These are phyloP conservation scores for Candida michaelii DNA, from an alignment of 805 yeast genomes.

Conservation along the genomic window DNA sequence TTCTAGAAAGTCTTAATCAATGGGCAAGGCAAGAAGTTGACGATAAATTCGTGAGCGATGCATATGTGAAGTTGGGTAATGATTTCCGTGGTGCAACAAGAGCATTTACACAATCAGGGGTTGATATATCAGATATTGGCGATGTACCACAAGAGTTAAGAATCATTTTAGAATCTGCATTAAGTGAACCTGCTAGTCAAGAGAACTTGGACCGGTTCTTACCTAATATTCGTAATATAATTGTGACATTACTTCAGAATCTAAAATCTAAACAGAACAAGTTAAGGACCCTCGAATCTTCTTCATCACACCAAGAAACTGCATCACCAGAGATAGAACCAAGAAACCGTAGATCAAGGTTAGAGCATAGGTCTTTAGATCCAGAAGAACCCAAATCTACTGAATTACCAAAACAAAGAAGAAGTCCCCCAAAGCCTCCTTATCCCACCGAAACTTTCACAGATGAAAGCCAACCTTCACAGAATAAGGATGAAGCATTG, in stretches of 20 bases:
- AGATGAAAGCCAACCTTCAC: background rate
- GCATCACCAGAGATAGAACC: background rate
- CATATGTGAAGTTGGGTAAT: conserved; percentile 89
- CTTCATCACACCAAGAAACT: background rate
- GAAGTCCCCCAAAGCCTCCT: conserved; percentile 1
- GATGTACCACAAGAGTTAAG: conserved; percentile 87
- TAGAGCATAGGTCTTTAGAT: too few species aligned
- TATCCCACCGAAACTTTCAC: background rate
- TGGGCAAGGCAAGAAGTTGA: conserved; percentile 86
- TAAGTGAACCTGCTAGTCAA: conserved; percentile 82
- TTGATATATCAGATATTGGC: conserved; percentile 79
- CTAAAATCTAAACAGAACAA: conserved; percentile 75
- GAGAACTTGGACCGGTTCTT: conserved; percentile 75
- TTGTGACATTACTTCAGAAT: conserved; percentile 74
- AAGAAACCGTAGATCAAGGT: too few species aligned
- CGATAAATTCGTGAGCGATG: conserved; percentile 83
- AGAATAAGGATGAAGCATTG: conserved; percentile 12
- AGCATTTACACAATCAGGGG: conserved; percentile 75
- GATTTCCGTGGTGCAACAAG: conserved; percentile 86
- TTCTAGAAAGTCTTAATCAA: conserved; percentile 79
- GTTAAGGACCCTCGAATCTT: conserved; percentile 25
- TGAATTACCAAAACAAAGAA: conserved; percentile 8
- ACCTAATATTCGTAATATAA: conserved; percentile 83
- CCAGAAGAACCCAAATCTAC: background rate
- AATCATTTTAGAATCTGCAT: conserved; percentile 77